Evolutionary conservation across 1,284 basidiomycete genomes (phyloP).

Genomic region (Cutaneotrichosporon mucoides): DNA sequence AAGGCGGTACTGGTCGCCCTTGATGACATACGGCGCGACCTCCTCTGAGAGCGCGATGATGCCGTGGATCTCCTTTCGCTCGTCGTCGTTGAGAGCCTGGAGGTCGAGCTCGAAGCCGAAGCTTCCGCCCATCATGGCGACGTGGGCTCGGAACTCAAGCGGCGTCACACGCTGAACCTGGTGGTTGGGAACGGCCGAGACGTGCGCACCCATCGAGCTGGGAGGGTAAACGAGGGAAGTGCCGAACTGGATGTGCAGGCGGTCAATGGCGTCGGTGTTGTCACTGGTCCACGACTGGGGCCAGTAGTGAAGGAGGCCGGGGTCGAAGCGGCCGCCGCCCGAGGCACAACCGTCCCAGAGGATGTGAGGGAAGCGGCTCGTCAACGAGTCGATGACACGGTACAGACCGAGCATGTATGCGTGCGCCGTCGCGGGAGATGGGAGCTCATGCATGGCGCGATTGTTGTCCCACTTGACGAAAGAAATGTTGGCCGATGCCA

Average conservation of each 20-base stretch:
- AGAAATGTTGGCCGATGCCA: conserved; percentile 24
- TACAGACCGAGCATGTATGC: conserved; percentile 37
- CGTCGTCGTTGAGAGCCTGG: conserved; percentile 17
- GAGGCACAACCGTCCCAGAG: conserved; percentile 39
- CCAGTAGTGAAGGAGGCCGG: conserved; percentile 33
- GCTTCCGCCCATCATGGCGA: conserved; percentile 38
- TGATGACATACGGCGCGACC: conserved; percentile 26
- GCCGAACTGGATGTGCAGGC: conserved; percentile 35
- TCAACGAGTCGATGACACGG: conserved; percentile 28
- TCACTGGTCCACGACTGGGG: conserved; percentile 35
- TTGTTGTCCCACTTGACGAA: conserved; percentile 44
- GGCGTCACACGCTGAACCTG: conserved; percentile 28
- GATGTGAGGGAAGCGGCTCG: conserved; percentile 27
- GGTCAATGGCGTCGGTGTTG: conserved; percentile 34
- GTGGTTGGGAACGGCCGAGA: conserved; percentile 33
- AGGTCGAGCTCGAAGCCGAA: conserved; percentile 39
- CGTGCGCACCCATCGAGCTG: conserved; percentile 30
- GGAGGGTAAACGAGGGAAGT: conserved; percentile 31
- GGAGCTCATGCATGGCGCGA: conserved; percentile 35
- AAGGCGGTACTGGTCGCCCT: conserved; percentile 30
- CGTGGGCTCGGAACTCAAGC: conserved; percentile 36
- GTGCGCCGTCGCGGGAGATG: conserved; percentile 24
- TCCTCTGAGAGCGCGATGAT: conserved; percentile 21
- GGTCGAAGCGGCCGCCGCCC: conserved; percentile 36
- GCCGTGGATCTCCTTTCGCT: conserved; percentile 18